Conservation (phyloP, 768 basidiomycete genomes). For the Leucosporidium creatinivorum region DNA sequence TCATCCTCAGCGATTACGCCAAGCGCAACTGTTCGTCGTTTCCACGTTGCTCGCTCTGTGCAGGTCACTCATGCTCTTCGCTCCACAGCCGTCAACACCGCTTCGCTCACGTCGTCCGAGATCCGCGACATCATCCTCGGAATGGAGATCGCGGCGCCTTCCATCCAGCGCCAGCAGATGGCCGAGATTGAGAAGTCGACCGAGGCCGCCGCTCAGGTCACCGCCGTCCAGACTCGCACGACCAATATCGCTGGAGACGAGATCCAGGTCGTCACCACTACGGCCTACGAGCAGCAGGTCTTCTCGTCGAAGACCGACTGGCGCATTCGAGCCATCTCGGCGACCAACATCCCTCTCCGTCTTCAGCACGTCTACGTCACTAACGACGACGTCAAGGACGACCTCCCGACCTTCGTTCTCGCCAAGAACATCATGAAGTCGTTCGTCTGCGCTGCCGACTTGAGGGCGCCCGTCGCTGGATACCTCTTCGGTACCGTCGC, state of each 20-base stretch:
- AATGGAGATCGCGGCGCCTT: conserved; percentile 94
- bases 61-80: not conserved
- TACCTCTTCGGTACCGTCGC: conserved; percentile 80
- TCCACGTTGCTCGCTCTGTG: not conserved
- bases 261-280: conserved; percentile 91
- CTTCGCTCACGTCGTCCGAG: conserved; percentile 90
- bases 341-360: conserved; percentile 90
- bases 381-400: conserved; percentile 98
- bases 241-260: conserved; percentile 96
- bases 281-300: conserved; percentile 96
- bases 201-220: conserved; percentile 89
- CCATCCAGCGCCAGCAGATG: conserved; percentile 93
- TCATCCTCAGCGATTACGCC: conserved; percentile 90
- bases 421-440: conserved; percentile 94
- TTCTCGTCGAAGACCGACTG: conserved; percentile 99
- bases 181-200: conserved; percentile 95
- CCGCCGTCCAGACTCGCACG: conserved; percentile 94
- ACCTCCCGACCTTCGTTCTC: conserved; percentile 89
- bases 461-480: conserved; percentile 91
- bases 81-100: conserved; percentile 80
- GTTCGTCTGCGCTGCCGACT: conserved; percentile 85
- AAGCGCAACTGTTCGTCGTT: conserved; percentile 61
- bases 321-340: conserved; percentile 96
- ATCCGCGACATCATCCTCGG: conserved; percentile 97
- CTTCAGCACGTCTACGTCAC: conserved; percentile 98